These are phyloP conservation scores for Volvox reticuliferus DNA, from an alignment of 139 green algal genomes.

Conservation along the genomic window DNA sequence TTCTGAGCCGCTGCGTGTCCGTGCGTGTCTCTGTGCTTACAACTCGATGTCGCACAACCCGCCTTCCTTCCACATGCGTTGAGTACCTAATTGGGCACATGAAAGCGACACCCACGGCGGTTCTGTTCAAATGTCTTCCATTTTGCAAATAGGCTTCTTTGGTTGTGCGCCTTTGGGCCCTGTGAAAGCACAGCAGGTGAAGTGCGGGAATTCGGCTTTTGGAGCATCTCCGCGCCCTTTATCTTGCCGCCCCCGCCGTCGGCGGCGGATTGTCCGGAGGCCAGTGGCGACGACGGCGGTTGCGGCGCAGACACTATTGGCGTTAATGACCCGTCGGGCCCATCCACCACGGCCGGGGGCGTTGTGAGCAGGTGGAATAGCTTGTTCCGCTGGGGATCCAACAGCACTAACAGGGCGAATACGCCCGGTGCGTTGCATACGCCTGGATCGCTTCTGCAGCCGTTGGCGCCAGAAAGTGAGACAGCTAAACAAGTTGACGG, in stretches of 20 bases:
- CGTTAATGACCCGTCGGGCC: neutral
- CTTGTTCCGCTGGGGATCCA: neutral
- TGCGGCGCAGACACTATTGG: neutral
- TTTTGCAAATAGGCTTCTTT: no score
- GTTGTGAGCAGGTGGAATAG: neutral
- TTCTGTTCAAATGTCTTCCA: no score
- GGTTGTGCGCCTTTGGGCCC: no score
- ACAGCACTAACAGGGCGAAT: neutral
- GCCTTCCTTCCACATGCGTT: no score
- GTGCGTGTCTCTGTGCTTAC: no score
- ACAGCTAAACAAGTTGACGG: slow-evolving; percentile 15
- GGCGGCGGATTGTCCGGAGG: neutral
- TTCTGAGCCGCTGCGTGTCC: no score
- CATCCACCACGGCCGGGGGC: neutral
- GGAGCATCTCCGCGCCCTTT: slow-evolving; percentile 49
- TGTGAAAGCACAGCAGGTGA: slow-evolving; percentile 49
- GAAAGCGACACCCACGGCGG: no score
- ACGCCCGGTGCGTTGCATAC: neutral
- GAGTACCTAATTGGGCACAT: no score
- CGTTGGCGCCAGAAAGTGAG: no score
- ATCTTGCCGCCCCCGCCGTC: slow-evolving; percentile 26
- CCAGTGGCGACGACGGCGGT: neutral
- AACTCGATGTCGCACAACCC: no score
- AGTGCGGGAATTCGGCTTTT: slow-evolving; percentile 87
- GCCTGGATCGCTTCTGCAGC: neutral